Evolutionary conservation across 2,329 filamentous ascomycete genomes (phyloP), one percentile per base, ranked within the genome.

Genomic region (Microsporum ferrugineum): DNA sequence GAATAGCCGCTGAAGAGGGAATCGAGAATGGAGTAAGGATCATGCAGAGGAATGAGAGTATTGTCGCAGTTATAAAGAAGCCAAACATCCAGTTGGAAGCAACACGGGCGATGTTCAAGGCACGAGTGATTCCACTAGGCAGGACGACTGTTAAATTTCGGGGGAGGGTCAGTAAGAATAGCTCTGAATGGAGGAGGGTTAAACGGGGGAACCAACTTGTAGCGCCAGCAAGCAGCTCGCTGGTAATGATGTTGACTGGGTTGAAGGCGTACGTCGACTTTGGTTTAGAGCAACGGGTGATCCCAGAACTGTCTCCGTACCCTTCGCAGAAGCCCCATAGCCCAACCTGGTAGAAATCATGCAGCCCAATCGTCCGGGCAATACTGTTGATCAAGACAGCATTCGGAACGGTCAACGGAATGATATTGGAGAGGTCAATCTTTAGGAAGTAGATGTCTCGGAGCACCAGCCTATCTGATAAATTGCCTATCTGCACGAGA

Each of bases 311-410:
- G 74, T 86, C 79, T 67, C 82, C 80, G 61, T 91, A 95, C 23
- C 91, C 91, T 72, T 95, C 89, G 74, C 92, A 97, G 73, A 88
- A 96, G 63, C 86, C 87, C 92, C 92, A 97, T 45, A 96, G 76
- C 4, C 91, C 91, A 33, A 95, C 88, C 68, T 91, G 88, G 74
- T 96, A 96, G 75, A 95, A 96, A 74, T 96, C 92, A 72, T 95
- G 90, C 57, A 96, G 80, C 34, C 91, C 92, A 60, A 96, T 79
- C 27, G 87, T 89, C 58, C 89, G 86, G 2, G 91, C 90, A 66
- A 96, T 91, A 53, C 86, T 90, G 77, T 95, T 95, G 74, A 95
- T 87, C 53, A 96, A 80, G 29, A 81, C 76, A 7, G 85, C 84
- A 71, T 91, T 87, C 47, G 87, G 86, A 14, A 89, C 82, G 3